phyloP scores from a whole-genome alignment of 495 filamentous ascomycete species.

The Articulospora tetracladia region DNA sequence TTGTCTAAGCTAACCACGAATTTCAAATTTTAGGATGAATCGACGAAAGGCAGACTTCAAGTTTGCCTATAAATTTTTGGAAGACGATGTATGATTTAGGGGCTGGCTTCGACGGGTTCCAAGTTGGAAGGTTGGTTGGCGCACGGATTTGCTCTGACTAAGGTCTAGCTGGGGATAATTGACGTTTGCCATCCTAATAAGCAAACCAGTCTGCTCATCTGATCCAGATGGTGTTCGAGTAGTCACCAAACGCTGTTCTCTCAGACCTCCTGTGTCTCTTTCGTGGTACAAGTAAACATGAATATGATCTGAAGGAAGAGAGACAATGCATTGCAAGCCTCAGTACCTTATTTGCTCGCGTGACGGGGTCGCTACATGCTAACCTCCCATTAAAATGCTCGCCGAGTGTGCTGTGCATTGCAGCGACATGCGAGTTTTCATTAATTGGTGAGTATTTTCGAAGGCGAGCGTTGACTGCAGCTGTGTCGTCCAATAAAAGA shows the following conservation, averaged over 20 bases:
- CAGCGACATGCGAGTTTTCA: not conserved
- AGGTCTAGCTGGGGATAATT: slow-evolving; percentile 14
- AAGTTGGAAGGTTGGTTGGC: slow-evolving; percentile 18
- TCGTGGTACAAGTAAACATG: not conserved
- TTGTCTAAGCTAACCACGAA: not conserved
- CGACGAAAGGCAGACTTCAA: slow-evolving; percentile 97
- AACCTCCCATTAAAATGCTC: not conserved
- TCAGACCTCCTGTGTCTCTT: not conserved
- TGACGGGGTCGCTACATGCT: not conserved
- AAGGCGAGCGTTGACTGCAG: not conserved
- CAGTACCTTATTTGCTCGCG: not conserved
- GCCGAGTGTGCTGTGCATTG: not conserved
- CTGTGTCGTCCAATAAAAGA: not conserved
- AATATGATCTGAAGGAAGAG: not conserved
- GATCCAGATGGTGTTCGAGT: slow-evolving; percentile 15
- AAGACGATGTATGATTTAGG: slow-evolving; percentile 71
- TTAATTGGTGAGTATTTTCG: not conserved
- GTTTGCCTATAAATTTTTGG: slow-evolving; percentile 95
- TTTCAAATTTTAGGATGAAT: slow-evolving; percentile 78
- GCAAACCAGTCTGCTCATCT: slow-evolving; percentile 22
- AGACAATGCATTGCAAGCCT: not conserved
- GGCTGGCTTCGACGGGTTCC: slow-evolving; percentile 16
- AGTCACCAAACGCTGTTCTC: not conserved
- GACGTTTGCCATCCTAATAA: slow-evolving; percentile 19
- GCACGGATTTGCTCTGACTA: slow-evolving; percentile 19